phyloP scores from a whole-genome alignment of 495 filamentous ascomycete genomes.

The Xylaria castorea region DNA sequence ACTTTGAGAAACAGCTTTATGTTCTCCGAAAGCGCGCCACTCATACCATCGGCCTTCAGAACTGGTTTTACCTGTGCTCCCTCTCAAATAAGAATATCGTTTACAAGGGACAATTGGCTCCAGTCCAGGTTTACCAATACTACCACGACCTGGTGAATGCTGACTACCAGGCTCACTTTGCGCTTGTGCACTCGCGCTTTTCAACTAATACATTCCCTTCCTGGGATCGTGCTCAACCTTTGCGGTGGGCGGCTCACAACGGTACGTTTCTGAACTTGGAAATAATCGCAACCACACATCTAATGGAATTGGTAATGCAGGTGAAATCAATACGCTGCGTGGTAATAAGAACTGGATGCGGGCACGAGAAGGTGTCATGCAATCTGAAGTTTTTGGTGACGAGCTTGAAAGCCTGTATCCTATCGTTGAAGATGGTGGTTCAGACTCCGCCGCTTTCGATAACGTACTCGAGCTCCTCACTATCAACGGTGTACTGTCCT shows the following conservation, averaged over 20 bases:
- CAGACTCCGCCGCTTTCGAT: constrained; percentile 97
- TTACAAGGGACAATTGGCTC: constrained; percentile 97
- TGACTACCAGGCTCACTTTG: constrained; percentile 98
- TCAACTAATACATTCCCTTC: constrained; percentile 99
- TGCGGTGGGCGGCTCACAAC: constrained; percentile 98
- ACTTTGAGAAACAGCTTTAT: constrained; percentile 93
- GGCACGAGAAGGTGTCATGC: constrained; percentile 93
- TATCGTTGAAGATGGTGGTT: constrained; percentile 96
- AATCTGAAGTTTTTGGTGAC: constrained; percentile 90
- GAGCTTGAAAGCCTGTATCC: constrained; percentile 92
- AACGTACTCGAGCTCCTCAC: constrained; percentile 95
- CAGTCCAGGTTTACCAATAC: constrained; percentile 98
- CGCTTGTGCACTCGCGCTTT: constrained; percentile 96
- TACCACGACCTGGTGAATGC: constrained; percentile 97
- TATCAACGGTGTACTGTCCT: constrained; percentile 95
- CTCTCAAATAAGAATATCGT: constrained; percentile 99
- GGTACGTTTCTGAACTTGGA: constrained; percentile 58
- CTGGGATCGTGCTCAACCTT: constrained; percentile 97
- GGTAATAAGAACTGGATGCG: constrained; percentile 99
- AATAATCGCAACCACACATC: constrained; percentile 42
- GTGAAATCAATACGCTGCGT: constrained; percentile 96
- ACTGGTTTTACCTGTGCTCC: constrained; percentile 99
- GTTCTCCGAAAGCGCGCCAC: constrained; percentile 94
- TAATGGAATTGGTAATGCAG: constrained; percentile 38
- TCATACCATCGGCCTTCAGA: constrained; percentile 91